phyloP scores from a whole-genome alignment of 1,284 basidiomycete genomes.

The Trichosporon sp. region DNA sequence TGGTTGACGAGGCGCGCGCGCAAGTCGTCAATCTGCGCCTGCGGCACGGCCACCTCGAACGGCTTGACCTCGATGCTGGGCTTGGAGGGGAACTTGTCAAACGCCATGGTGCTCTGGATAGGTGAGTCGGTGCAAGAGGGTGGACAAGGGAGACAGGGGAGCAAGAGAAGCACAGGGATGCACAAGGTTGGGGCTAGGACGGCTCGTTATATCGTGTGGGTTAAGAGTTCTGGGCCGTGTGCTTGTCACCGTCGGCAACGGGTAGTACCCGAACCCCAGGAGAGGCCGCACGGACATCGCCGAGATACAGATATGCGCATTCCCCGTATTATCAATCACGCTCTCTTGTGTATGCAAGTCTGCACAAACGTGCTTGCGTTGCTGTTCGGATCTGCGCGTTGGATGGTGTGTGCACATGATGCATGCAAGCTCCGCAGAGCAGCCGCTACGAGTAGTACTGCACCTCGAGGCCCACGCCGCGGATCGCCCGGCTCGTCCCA shows the following conservation, averaged over 20 bases:
- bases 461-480: slow-evolving; percentile 80
- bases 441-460: slow-evolving; percentile 66
- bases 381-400: neutral
- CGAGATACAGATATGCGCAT: neutral
- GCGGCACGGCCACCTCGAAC: slow-evolving; percentile 29
- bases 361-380: neutral
- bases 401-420: neutral
- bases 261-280: slow-evolving; percentile 1
- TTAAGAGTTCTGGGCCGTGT: neutral
- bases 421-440: neutral
- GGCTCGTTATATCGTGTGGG: neutral
- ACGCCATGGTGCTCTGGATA: slow-evolving; percentile 16
- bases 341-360: neutral
- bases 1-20: slow-evolving; percentile 25
- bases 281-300: neutral
- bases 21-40: slow-evolving; percentile 36
- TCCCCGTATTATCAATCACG: neutral
- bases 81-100: slow-evolving; percentile 25
- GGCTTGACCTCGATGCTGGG: slow-evolving; percentile 31
- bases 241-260: neutral
- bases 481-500: slow-evolving; percentile 68
- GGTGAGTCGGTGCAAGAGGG: neutral
- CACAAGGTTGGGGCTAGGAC: neutral
- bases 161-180: neutral
- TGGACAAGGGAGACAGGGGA: neutral